Conservation (phyloP, 2,329 filamentous ascomycete genomes). For the Epichloe coenophiala region DNA sequence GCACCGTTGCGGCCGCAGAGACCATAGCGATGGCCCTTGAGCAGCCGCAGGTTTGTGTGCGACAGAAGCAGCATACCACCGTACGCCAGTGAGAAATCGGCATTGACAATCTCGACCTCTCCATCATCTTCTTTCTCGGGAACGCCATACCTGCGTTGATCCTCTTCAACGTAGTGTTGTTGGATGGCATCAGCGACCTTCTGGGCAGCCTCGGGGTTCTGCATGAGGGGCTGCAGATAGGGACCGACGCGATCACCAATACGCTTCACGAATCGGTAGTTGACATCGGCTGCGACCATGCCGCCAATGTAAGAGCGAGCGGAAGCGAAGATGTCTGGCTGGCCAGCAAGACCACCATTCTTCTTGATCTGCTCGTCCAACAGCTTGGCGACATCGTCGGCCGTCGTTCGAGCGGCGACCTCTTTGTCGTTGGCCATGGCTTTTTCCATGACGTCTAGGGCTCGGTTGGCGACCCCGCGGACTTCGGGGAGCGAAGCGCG, state of each 20-base stretch:
- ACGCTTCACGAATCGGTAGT: constrained; percentile 64
- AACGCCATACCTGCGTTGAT: constrained; percentile 73
- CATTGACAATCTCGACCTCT: constrained; percentile 93
- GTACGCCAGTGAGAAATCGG: constrained; percentile 92
- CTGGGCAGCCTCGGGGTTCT: constrained; percentile 43
- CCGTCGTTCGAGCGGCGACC: constrained; percentile 51
- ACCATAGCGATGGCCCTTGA: constrained; percentile 95
- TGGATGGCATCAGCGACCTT: constrained; percentile 62
- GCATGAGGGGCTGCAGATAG: constrained; percentile 62
- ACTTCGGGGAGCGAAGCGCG: constrained; percentile 90
- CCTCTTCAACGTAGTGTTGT: constrained; percentile 66
- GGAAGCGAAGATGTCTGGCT: constrained; percentile 49
- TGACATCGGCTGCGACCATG: constrained; percentile 80
- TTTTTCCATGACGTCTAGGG: constrained; percentile 77
- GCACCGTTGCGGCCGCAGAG: constrained; percentile 94
- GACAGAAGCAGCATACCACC: constrained; percentile 94
- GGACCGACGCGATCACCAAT: constrained; percentile 56
- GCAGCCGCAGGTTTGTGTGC: constrained; percentile 84
- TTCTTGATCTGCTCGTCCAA: constrained; percentile 66
- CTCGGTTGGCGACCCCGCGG: constrained; percentile 72
- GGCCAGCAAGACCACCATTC: constrained; percentile 46
- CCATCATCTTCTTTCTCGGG: constrained; percentile 81
- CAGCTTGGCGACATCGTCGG: constrained; percentile 60
- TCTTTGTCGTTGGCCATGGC: constrained; percentile 68
- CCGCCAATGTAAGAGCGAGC: constrained; percentile 63